Evolutionary conservation across 345 rosid species (phyloP).

Genomic region (Angophora floribunda): DNA sequence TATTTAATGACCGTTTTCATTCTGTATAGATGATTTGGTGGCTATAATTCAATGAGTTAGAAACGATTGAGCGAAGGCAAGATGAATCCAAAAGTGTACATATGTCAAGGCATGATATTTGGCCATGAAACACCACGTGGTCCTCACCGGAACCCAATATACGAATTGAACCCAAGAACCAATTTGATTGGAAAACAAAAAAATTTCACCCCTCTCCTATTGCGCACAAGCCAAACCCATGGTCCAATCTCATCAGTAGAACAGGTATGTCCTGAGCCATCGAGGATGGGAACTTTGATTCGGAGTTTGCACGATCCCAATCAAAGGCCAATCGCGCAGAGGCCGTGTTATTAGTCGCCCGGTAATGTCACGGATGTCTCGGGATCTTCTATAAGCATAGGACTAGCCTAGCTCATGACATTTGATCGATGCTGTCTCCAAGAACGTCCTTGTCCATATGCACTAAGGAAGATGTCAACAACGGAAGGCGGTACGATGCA

Average conservation of each 20-base stretch:
- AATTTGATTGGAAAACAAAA: background rate
- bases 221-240: background rate
- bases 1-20: background rate
- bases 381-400: background rate
- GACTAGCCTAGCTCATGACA: background rate
- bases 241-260: background rate
- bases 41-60: background rate
- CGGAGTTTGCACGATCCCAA: background rate
- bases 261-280: too few relatives aligned
- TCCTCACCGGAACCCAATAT: background rate
- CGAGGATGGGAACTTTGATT: background rate
- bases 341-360: too few relatives aligned
- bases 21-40: background rate
- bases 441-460: background rate
- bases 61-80: background rate
- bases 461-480: background rate
- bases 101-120: background rate
- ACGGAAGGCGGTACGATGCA: background rate
- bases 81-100: background rate
- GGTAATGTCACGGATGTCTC: background rate
- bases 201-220: background rate
- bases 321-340: background rate
- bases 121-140: background rate
- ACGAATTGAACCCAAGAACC: background rate
- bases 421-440: background rate